These are phyloP conservation scores for Fusarium sp. DNA, from an alignment of 2,329 filamentous ascomycete genomes.

Conservation along the genomic window DNA sequence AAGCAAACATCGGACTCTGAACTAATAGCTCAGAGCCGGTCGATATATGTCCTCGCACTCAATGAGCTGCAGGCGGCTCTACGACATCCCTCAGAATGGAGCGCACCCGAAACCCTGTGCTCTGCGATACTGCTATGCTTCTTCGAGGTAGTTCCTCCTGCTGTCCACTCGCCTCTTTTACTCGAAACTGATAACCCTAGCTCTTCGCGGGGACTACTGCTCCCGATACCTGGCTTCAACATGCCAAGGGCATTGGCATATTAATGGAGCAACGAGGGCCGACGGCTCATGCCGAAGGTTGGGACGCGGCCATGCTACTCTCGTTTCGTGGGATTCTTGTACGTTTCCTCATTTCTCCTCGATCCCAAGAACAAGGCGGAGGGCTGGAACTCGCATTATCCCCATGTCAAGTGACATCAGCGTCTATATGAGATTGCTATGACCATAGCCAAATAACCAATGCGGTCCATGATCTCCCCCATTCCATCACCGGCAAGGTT, in stretches of 20 bases:
- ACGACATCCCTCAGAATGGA: conserved; percentile 54
- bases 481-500: conserved; percentile 37
- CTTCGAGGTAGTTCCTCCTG: conserved; percentile 50
- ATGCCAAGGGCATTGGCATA: conserved; percentile 53
- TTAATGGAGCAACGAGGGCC: conserved; percentile 56
- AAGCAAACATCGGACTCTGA: conserved; percentile 48
- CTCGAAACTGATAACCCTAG: conserved; percentile 41
- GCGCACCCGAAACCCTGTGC: conserved; percentile 55
- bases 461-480: conserved; percentile 10
- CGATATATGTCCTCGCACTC: conserved; percentile 54
- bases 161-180: background rate
- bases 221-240: conserved; percentile 53
- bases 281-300: conserved; percentile 48
- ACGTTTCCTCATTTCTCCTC: conserved; percentile 31
- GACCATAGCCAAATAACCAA: conserved; percentile 13
- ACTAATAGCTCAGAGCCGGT: conserved; percentile 51
- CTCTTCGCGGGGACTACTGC: conserved; percentile 57
- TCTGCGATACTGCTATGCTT: conserved; percentile 55
- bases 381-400: conserved; percentile 22
- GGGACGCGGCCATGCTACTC: conserved; percentile 54
- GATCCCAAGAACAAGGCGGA: conserved; percentile 7
- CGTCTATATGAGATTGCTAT: background rate
- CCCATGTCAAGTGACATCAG: conserved; percentile 30
- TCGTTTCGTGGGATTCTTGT: conserved; percentile 54
- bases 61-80: conserved; percentile 51